Evolutionary conservation across 768 basidiomycete genomes (phyloP).

Genomic region (Leccinum ochraceum): DNA sequence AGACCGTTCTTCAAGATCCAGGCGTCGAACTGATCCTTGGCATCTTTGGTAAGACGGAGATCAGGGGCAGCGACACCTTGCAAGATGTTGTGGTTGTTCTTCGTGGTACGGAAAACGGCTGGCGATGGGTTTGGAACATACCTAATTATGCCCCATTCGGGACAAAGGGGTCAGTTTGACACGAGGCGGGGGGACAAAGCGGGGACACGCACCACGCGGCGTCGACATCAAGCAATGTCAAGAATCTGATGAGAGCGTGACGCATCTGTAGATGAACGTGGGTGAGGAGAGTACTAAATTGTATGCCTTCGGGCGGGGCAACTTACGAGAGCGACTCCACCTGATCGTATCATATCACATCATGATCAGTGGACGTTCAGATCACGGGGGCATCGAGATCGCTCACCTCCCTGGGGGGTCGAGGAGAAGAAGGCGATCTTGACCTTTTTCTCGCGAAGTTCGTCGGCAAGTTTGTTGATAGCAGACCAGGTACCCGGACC

Average conservation of each 20-base stretch:
- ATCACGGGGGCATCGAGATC: constrained; percentile 16
- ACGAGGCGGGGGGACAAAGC: constrained; percentile 8
- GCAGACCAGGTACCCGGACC: constrained; percentile 77
- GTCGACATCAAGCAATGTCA: constrained; percentile 78
- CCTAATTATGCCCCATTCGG: constrained; percentile 43
- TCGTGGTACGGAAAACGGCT: constrained; percentile 88
- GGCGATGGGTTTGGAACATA: constrained; percentile 90
- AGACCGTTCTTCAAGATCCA: constrained; percentile 92
- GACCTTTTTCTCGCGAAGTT: constrained; percentile 82
- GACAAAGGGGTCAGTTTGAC: constrained; percentile 10
- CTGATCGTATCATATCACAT: constrained; percentile 38
- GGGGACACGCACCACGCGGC: constrained; percentile 65
- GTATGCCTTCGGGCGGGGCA: constrained; percentile 18
- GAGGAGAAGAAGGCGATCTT: constrained; percentile 95
- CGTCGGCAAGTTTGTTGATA: constrained; percentile 78
- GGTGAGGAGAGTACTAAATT: constrained; percentile 12
- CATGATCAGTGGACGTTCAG: constrained; percentile 5
- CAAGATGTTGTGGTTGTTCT: constrained; percentile 94
- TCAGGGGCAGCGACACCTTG: constrained; percentile 87
- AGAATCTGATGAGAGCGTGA: constrained; percentile 88
- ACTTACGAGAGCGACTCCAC: constrained; percentile 90
- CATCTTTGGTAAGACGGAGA: constrained; percentile 74
- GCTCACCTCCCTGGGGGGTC: constrained; percentile 88
- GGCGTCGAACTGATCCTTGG: constrained; percentile 77
- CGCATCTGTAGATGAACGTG: constrained; percentile 64